Evolutionary conservation across 1,139 yeast genomes (phyloP), one percentile per base, ranked within the genome.

Genomic region (Kluyveromyces sp.): DNA sequence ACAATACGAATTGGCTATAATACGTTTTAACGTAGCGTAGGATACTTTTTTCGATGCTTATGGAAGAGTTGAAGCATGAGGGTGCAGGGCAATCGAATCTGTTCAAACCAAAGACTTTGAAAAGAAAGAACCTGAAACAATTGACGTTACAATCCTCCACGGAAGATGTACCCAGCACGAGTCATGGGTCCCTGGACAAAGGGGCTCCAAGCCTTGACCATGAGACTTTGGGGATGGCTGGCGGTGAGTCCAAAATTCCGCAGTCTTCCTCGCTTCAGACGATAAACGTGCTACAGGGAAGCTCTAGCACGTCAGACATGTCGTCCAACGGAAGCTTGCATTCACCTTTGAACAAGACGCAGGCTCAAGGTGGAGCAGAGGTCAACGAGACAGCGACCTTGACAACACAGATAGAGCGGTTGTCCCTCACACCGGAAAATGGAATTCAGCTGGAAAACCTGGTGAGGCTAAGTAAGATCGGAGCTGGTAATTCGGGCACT

Each of bases 401-500:
- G 41, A 40, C 41, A 3, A 40, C 48, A 11, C 46, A 47, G 33
- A 40, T 47, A n/a, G 44, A 45, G 15, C 35, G 40, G 30, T 37
- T 47, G 22, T 45, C 50, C 16, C 25, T 47, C 3, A 37, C 45
- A 13, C 42, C 41, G 22, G 48, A 47, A 16, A 45, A 43, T 32
- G 43, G 45, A 12, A 47, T 47, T 15, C 52, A 58, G 56, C 42
- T 55, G 41, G 52, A 78, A 39, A 96, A 92, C 58, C 67, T 94
- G 36, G 75, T 87, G 18, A 77, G 80, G 25, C 64, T 92, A 44
- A 81, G 85, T 49, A 81, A 80, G 50, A 71, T 92, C 46, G 99
- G 99, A 9, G 74, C 87, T 28, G 99, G 99, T 6, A 89, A 87
- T 61, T 87, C 95, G 12, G 99, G 99, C 2, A 80, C 88, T 1